Base-by-base conservation (phyloP, 1,139 yeast genomes). In the Geotrichum citri-aurantii region DNA sequence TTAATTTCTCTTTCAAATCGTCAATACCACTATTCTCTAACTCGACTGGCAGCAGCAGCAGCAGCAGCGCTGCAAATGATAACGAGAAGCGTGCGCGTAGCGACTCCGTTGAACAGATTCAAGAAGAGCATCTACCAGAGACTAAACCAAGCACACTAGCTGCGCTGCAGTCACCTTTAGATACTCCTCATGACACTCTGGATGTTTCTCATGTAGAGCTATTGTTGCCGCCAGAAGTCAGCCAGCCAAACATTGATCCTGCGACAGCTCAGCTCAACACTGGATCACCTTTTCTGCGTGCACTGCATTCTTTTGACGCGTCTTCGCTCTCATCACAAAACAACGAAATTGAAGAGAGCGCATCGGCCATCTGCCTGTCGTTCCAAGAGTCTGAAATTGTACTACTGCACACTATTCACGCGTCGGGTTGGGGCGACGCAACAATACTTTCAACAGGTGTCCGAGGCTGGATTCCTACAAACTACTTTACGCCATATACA, bases 401-500 rank as follows among this genome's bases (percentile, higher is more conserved):
- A 0, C 86, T 90, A 69, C 88, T 93, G 7, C 97, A 92, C 70
- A 83, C 92, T 10, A 83, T 91, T 33, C 98, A 93, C 71, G 85
- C 88, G 57, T 86, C 96, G 19, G 99, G 98, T 1, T 93, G 99
- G 99, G 97, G 97, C 61, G 98, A 93, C 72, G 98, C 92, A 2
- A 91, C 97, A 0, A 72, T 88, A 54, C 72, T 86, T 19, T 83
- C 84, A 56, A 79, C 88, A 6, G 81, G 88, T 58, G 81, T 82
- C 65, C 79, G 97, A 61, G 99, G 99, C 29, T 93, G 99, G 99
- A 90, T 93, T 19, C 99, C 99, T 1, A 86, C 92, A 79, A 92
- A 92, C 71, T 93, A 90, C 73, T 93, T 92, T 62, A 66, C 69
- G 37, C 72, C 76, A 4, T 75, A 78, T 76, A 69, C 76, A 68